Evolutionary conservation across 1,284 basidiomycete species (phyloP), one percentile per base, ranked within the genome.

Genomic region (Ceratorhiza oryzae-sativae): DNA sequence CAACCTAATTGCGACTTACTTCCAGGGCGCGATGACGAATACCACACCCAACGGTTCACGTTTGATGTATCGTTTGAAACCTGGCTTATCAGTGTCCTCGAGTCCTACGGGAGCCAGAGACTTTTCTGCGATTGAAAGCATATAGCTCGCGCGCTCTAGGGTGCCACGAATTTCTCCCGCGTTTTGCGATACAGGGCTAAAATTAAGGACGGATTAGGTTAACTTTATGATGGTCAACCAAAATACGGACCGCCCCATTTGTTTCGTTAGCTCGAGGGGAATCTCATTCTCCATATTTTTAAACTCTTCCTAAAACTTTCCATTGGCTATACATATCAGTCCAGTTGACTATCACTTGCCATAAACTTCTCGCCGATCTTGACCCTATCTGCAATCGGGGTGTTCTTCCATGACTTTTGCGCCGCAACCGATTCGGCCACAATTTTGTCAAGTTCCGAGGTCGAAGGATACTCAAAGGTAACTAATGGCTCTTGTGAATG

Each of bases 11-110:
- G 45, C 60, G 23, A 81, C 88, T 72, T 75, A 94, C 95, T 95
- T 94, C 96, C 95, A 95, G 1, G 94, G 93, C 0, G 91, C 87
- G 74, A 95, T 90, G 61, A 95, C 86, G 34, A 95, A 86, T 0
- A 97, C 88, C n/a, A 97, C 90, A 18, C 96, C 96, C 0, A 97
- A 81, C 0, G 96, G 94, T 32, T 86, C 86, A 63, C 93, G 89
- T 76, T 89, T 87, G 80, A 98, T 96, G 78, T 85, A 92, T 56
- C 94, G 85, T 77, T 85, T 88, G 82, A 95, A 92, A 2, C 92
- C 92, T 46, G 91, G 91, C 70, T 89, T 88, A 79, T 95, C 92
- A 9, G 90, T 91, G 63, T 91, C 88, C 56, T 84, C 82, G 74
- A 95, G 86, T 2, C 86, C 82, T 48, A 94, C 85, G 75, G 96